phyloP scores from a whole-genome alignment of 2,329 filamentous ascomycete species.

The Alternaria burnsii region DNA sequence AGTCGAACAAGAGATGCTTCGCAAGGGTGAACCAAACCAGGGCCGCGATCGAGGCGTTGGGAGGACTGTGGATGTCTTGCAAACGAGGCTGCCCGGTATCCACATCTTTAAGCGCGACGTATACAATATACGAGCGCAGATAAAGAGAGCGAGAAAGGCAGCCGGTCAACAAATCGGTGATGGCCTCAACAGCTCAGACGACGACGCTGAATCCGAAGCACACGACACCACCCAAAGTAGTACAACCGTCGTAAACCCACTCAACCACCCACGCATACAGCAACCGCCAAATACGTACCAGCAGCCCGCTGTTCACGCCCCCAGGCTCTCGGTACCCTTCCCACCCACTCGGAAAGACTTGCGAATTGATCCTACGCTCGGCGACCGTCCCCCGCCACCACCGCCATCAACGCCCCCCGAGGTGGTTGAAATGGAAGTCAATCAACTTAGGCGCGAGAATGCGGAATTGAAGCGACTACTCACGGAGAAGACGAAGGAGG shows the following conservation, averaged over 20 bases:
- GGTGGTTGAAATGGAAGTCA: slow-evolving; percentile 21
- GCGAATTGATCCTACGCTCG: slow-evolving; percentile 34
- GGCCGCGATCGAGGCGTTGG: slow-evolving; percentile 46
- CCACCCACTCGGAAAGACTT: slow-evolving; percentile 2
- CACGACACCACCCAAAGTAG: not conserved
- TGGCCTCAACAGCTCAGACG: slow-evolving; percentile 29
- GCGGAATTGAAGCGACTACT: slow-evolving; percentile 31
- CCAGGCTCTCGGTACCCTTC: not conserved
- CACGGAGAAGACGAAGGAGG: slow-evolving; percentile 31
- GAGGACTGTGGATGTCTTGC: slow-evolving; percentile 41
- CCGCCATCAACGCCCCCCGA: slow-evolving; percentile 1
- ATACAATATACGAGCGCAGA: slow-evolving; percentile 48
- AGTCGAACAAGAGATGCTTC: slow-evolving; percentile 47
- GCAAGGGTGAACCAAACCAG: slow-evolving; percentile 34
- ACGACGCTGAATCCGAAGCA: slow-evolving; percentile 6
- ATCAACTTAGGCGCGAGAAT: slow-evolving; percentile 35
- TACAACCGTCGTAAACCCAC: not conserved
- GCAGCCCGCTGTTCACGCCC: not conserved
- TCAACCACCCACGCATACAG: not conserved
- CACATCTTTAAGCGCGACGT: slow-evolving; percentile 49
- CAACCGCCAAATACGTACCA: not conserved
- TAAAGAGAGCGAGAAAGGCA: slow-evolving; percentile 42
- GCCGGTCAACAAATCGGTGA: slow-evolving; percentile 39
- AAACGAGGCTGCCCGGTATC: slow-evolving; percentile 42
- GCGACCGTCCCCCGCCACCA: slow-evolving; percentile 18